These are phyloP conservation scores for Hura crepitans DNA, from an alignment of 441 rosid genomes.

Conservation along the genomic window DNA sequence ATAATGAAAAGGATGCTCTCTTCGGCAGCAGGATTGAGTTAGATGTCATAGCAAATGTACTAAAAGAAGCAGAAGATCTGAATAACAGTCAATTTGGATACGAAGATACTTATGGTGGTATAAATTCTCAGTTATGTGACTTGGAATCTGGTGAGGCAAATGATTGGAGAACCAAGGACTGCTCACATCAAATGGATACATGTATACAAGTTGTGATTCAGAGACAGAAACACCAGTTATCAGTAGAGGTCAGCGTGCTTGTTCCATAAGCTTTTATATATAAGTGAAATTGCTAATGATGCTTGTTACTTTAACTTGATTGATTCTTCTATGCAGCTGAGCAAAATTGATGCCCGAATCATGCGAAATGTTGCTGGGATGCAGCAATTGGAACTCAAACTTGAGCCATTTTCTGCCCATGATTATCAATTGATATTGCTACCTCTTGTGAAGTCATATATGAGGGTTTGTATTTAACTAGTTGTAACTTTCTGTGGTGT, in stretches of 20 bases:
- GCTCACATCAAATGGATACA: conserved; percentile 59
- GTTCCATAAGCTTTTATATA: conserved; percentile 19
- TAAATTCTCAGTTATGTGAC: conserved; percentile 68
- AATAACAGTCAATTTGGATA: conserved; percentile 69
- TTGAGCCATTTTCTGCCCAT: conserved; percentile 59
- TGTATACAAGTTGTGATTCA: conserved; percentile 73
- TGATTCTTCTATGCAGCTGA: conserved; percentile 54
- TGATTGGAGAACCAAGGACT: conserved; percentile 70
- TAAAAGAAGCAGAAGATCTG: conserved; percentile 72
- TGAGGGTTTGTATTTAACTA: conserved; percentile 62
- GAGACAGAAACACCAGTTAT: conserved; percentile 75
- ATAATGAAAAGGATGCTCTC: conserved; percentile 45
- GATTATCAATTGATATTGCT: conserved; percentile 64
- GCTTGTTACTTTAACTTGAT: conserved; percentile 25
- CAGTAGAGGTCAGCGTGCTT: conserved; percentile 61
- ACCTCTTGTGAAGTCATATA: conserved; percentile 69
- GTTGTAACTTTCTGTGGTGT: conserved; percentile 20
- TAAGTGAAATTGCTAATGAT: conserved; percentile 11
- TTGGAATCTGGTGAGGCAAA: conserved; percentile 76
- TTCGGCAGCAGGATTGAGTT: conserved; percentile 56
- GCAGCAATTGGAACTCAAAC: conserved; percentile 84
- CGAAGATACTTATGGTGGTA: conserved; percentile 50
- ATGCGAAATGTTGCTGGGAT: conserved; percentile 64
- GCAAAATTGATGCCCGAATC: conserved; percentile 75
- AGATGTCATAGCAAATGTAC: conserved; percentile 63